phyloP scores from a whole-genome alignment of 768 basidiomycete species.

The Tephrocybe sp. region DNA sequence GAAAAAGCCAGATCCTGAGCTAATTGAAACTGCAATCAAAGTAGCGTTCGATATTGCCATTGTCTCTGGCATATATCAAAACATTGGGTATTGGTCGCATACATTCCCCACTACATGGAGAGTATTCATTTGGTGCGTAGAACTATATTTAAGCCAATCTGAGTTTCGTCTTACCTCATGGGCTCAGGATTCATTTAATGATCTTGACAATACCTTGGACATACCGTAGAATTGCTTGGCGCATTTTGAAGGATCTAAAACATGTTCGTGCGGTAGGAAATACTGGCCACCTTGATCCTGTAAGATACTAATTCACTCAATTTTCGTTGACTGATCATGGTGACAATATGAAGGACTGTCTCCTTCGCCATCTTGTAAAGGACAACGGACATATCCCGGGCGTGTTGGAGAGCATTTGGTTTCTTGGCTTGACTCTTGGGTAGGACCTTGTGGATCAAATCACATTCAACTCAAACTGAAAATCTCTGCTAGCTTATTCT shows the following conservation, averaged over 20 bases:
- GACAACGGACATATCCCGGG: constrained; percentile 6
- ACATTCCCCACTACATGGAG: constrained; percentile 12
- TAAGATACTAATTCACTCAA: background rate
- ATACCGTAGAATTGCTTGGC: constrained; percentile 6
- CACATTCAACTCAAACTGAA: background rate
- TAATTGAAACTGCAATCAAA: constrained; percentile 8
- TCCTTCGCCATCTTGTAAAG: background rate
- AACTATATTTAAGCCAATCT: background rate
- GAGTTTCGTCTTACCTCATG: background rate
- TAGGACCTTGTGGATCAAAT: background rate
- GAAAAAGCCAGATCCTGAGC: constrained; percentile 5
- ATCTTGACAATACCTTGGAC: constrained; percentile 11
- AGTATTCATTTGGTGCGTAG: constrained; percentile 4
- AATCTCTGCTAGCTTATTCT: background rate
- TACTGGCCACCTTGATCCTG: constrained; percentile 11
- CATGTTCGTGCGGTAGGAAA: constrained; percentile 3
- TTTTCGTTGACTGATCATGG: background rate
- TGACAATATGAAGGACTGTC: constrained; percentile 5
- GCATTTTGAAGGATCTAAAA: constrained; percentile 8
- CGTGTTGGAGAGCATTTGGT: constrained; percentile 7
- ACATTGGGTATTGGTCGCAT: constrained; percentile 9
- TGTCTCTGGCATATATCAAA: constrained; percentile 10
- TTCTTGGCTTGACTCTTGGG: constrained; percentile 7
- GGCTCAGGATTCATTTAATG: constrained; percentile 4
- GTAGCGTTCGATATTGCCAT: constrained; percentile 6